Evolutionary conservation across 495 filamentous ascomycete genomes (phyloP).

Genomic region (Saxispiralis lemnorum): DNA sequence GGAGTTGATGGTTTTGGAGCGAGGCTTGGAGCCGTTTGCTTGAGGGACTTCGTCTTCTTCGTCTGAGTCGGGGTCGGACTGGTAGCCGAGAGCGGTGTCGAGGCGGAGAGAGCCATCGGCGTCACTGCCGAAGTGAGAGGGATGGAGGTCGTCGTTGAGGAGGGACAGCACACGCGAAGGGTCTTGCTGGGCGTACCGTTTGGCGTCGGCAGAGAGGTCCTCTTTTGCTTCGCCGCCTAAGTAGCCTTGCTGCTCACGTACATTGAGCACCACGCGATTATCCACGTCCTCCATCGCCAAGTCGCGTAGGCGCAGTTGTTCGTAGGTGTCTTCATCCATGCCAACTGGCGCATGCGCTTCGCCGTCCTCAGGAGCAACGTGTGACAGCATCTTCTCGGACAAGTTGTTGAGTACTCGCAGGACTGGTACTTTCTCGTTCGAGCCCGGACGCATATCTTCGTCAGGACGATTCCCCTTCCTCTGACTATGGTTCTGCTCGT

Average conservation of each 20-base stretch:
- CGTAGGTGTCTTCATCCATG: slow-evolving; percentile 57
- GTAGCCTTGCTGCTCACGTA: slow-evolving; percentile 23
- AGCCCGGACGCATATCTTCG: slow-evolving; percentile 62
- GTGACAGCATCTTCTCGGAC: slow-evolving; percentile 77
- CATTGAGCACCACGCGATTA: slow-evolving; percentile 61
- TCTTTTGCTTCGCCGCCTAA: slow-evolving; percentile 14
- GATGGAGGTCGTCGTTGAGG: slow-evolving; percentile 44
- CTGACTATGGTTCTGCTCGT: slow-evolving; percentile 75
- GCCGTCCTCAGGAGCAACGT: slow-evolving; percentile 58
- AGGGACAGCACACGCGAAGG: slow-evolving; percentile 46
- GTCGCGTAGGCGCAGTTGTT: slow-evolving; percentile 62
- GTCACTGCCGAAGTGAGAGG: slow-evolving; percentile 27
- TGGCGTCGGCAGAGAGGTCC: slow-evolving; percentile 36
- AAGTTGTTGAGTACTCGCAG: slow-evolving; percentile 71
- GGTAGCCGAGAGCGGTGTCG: slow-evolving; percentile 37
- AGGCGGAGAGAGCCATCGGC: slow-evolving; percentile 32
- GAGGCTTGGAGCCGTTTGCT: slow-evolving; percentile 1
- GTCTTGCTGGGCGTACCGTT: slow-evolving; percentile 44
- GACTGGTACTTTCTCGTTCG: slow-evolving; percentile 53
- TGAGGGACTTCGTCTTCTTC: slow-evolving; percentile 23
- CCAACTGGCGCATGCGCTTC: slow-evolving; percentile 45
- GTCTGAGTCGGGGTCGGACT: slow-evolving; percentile 44
- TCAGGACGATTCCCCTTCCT: slow-evolving; percentile 69
- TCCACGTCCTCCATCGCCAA: slow-evolving; percentile 56
- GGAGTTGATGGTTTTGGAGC: slow-evolving; percentile 34